Evolutionary conservation across 78 protist species (phyloP), one percentile per base, ranked within the genome.

Genomic region (Emiliania huxleyi): DNA sequence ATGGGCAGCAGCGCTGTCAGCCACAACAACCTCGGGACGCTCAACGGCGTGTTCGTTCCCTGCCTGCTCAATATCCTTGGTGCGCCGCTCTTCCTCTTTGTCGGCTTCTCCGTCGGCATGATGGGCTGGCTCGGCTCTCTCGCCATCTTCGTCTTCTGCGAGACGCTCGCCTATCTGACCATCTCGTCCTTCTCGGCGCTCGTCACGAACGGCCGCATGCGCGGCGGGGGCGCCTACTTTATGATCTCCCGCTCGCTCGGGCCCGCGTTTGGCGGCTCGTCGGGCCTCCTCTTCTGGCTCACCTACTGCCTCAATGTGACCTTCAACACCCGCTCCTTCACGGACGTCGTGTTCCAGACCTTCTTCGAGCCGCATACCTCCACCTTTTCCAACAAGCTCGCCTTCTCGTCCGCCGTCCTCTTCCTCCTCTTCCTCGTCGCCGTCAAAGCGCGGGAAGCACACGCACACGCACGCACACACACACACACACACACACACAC

Each of bases 171-270:
- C 21, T 25, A 35, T 18, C 69, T 96, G 33, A 97, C 99, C 56
- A 94, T 96, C 21, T 0, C 96, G 38, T 95, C 98, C 19, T 77
- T 97, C 90, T 87, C 96, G 3, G 99, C 99, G 19, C 92, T 97
- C 33, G 48, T 92, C 88, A 96, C 99, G n/a, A 97, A 97, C 91
- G 98, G 98, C n/a, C n/a, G 69, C 29, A 91, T 96, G 56, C 18
- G 23, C 23, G 96, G 71, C 5, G 99, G 98, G 18, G 99, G 99
- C 46, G 91, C 95, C 84, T 97, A 98, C 85, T 93, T 55, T 71
- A 26, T 97, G 56, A 91, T 98, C 52, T 87, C 97, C 0, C 87
- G 98, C n/a, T 87, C 96, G 62, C 44, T 98, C 23, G 99, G 99
- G 40, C 94, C 95, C 29, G 93, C 83, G 42, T 29, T 95, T 1